These are phyloP conservation scores for Gymnopus androsaceus DNA, from an alignment of 1,284 basidiomycete species.

Conservation along the genomic window DNA sequence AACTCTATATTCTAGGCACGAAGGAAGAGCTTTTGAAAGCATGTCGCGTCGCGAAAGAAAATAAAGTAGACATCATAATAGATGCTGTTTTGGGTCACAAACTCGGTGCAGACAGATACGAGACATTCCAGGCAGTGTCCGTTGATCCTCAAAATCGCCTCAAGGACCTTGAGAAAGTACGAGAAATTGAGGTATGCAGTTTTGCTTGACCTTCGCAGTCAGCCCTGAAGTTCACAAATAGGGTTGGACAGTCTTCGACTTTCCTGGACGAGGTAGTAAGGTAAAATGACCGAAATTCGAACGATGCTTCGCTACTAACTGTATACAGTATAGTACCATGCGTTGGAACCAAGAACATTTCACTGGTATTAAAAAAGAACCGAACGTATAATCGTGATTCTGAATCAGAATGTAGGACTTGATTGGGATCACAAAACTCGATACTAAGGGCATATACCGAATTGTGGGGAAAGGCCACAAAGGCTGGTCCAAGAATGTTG, in stretches of 20 bases:
- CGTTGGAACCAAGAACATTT: slow-evolving; percentile 75
- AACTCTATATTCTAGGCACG: neutral
- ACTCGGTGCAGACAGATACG: slow-evolving; percentile 80
- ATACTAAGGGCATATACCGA: slow-evolving; percentile 63
- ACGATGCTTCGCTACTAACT: neutral
- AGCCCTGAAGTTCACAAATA: slow-evolving; percentile 29
- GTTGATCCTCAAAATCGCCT: slow-evolving; percentile 70
- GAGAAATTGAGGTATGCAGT: slow-evolving; percentile 67
- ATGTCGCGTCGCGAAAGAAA: slow-evolving; percentile 57
- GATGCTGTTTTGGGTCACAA: slow-evolving; percentile 84
- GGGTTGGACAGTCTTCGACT: slow-evolving; percentile 89
- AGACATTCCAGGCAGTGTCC: slow-evolving; percentile 75
- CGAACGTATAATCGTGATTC: neutral
- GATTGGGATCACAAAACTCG: slow-evolving; percentile 82
- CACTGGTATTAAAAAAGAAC: slow-evolving; percentile 49
- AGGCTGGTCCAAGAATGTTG: slow-evolving; percentile 74
- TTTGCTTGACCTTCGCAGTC: neutral
- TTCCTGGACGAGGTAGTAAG: slow-evolving; percentile 75
- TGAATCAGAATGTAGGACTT: slow-evolving; percentile 51
- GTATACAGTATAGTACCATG: slow-evolving; percentile 63
- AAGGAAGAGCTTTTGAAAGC: slow-evolving; percentile 78
- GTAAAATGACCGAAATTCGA: slow-evolving; percentile 35
- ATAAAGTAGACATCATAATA: slow-evolving; percentile 68
- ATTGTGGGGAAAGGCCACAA: slow-evolving; percentile 56
- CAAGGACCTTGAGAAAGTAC: slow-evolving; percentile 57